These are phyloP conservation scores for Pseudogymnoascus verrucosus DNA, from an alignment of 2,329 filamentous ascomycete species.

Conservation along the genomic window DNA sequence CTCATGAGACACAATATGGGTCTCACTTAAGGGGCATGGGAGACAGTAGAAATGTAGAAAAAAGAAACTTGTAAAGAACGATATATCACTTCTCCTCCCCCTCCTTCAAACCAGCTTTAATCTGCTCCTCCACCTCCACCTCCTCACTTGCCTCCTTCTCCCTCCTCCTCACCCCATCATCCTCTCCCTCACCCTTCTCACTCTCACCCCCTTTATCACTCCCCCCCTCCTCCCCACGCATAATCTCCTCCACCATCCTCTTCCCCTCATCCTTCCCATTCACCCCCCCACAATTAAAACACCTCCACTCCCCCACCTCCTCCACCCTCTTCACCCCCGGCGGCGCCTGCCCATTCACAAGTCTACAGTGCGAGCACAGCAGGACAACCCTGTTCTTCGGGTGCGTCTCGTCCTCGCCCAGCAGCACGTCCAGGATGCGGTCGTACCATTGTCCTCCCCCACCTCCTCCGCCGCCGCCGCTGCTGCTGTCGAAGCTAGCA, in stretches of 20 bases:
- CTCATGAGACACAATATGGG: no score
- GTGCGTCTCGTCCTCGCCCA: conserved; percentile 90
- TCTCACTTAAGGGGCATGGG: not conserved
- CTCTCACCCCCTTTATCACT: conserved; percentile 19
- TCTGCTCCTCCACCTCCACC: not conserved
- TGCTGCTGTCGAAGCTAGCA: conserved; percentile 24
- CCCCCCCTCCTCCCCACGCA: conserved; percentile 17
- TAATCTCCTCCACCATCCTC: conserved; percentile 62
- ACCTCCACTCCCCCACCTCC: conserved; percentile 82
- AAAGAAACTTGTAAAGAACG: not conserved
- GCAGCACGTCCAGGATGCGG: conserved; percentile 78
- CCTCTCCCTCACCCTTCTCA: conserved; percentile 10
- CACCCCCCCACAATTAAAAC: conserved; percentile 70
- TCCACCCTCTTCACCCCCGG: conserved; percentile 70
- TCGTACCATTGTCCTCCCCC: conserved; percentile 75
- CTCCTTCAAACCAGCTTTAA: not conserved
- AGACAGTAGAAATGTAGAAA: not conserved
- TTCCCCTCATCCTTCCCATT: conserved; percentile 77
- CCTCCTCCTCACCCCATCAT: not conserved
- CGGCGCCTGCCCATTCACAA: conserved; percentile 93
- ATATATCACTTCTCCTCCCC: not conserved
- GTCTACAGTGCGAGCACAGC: conserved; percentile 71
- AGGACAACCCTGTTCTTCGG: conserved; percentile 85
- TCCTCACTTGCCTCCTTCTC: not conserved
- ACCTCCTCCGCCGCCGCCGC: conserved; percentile 17